phyloP scores from a whole-genome alignment of 495 filamentous ascomycete genomes.

The Corynascus novoguineensis region DNA sequence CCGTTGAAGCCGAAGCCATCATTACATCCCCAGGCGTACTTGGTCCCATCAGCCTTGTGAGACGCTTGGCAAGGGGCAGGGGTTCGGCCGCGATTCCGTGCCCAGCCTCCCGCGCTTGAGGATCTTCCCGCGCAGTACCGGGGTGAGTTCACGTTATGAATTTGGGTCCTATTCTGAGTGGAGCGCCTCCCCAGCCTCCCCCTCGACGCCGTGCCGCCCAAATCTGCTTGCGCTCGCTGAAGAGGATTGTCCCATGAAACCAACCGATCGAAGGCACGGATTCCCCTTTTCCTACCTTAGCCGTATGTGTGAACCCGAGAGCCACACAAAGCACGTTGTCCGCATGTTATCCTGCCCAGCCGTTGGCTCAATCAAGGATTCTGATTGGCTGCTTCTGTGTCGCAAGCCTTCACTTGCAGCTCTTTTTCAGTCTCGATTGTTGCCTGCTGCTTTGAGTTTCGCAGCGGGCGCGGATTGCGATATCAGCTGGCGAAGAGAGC shows the following conservation, averaged over 20 bases:
- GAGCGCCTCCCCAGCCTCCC: slow-evolving; percentile 18
- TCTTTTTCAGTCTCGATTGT: no score
- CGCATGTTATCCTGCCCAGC: neutral
- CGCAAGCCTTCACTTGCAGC: no score
- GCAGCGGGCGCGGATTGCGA: no score
- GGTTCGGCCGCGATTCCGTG: neutral
- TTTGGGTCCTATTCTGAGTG: slow-evolving; percentile 18
- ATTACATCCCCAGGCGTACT: no score
- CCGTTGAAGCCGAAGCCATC: no score
- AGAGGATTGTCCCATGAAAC: slow-evolving; percentile 7
- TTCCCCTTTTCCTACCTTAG: neutral
- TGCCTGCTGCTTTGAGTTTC: no score
- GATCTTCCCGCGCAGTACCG: neutral
- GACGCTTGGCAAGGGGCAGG: slow-evolving; percentile 5
- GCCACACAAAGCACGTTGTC: neutral
- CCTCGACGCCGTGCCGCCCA: slow-evolving; percentile 5
- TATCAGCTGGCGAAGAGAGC: no score
- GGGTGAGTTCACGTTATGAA: no score
- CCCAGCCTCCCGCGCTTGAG: slow-evolving; percentile 11
- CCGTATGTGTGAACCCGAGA: no score
- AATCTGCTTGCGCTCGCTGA: neutral
- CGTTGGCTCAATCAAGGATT: no score
- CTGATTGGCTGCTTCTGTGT: no score
- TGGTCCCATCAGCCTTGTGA: slow-evolving; percentile 1
- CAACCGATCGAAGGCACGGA: neutral